Conservation (phyloP, 768 basidiomycete genomes). For the Neoboletus brunneissimus region DNA sequence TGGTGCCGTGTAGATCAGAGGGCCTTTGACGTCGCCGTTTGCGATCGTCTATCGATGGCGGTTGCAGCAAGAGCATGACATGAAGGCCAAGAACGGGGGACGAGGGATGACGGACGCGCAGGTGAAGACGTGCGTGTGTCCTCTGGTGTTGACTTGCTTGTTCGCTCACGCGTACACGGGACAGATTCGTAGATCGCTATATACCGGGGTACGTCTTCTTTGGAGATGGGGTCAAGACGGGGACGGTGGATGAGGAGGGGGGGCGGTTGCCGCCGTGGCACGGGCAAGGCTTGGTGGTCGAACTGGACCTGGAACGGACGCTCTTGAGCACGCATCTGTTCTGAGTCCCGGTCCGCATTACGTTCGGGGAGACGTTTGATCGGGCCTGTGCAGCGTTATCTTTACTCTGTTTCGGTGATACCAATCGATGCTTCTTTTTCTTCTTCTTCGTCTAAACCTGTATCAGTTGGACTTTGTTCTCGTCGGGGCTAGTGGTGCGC, state of each 20-base stretch:
- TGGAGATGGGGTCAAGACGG: conserved; percentile 50
- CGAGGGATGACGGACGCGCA: conserved; percentile 84
- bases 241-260: conserved; percentile 25
- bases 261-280: conserved; percentile 37
- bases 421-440: not conserved
- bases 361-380: not conserved
- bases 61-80: conserved; percentile 82
- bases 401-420: not conserved
- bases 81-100: conserved; percentile 85
- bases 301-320: conserved; percentile 53
- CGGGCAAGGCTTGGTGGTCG: conserved; percentile 50
- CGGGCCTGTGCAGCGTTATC: not conserved
- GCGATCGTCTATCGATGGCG: conserved; percentile 83
- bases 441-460: not conserved
- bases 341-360: conserved; percentile 23
- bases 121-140: conserved; percentile 48
- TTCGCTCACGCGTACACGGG: conserved; percentile 1
- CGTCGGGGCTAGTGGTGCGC: not conserved
- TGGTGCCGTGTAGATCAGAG: conserved; percentile 45
- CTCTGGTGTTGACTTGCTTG: not conserved
- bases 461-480: not conserved
- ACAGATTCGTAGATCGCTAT: conserved; percentile 87
- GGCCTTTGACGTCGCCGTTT: conserved; percentile 36
- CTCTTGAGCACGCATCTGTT: conserved; percentile 42
- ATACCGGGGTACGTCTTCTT: conserved; percentile 94